A percentile compares a stretch with the other conserved stretches of the same genome.
Evolutionary conservation across 805 yeast species (phyloP).

Genomic region (Isabelozyma pseudorhagii): DNA sequence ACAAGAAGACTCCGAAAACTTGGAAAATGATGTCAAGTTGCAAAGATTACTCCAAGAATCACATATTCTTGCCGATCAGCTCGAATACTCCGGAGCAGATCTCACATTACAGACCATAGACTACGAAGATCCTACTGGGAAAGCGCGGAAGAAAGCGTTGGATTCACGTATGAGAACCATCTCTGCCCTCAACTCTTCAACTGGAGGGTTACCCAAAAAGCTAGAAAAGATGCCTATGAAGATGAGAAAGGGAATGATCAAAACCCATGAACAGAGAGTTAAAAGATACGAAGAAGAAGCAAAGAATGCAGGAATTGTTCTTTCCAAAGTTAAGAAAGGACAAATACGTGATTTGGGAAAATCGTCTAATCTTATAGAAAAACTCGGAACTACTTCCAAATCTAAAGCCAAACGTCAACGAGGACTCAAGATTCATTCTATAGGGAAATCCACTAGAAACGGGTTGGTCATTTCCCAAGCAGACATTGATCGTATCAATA

Average conservation of each 20-base stretch:
- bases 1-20: constrained; percentile 46
- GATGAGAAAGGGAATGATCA: constrained; percentile 80
- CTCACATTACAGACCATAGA: constrained; percentile 61
- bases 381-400: constrained; percentile 48
- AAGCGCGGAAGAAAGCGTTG: constrained; percentile 62
- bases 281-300: constrained; percentile 71
- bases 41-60: constrained; percentile 71
- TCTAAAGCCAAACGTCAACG: constrained; percentile 55
- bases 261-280: constrained; percentile 50
- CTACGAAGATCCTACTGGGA: constrained; percentile 63
- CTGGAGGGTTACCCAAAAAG: constrained; percentile 42
- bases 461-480: constrained; percentile 69
- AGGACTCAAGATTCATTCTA: constrained; percentile 72
- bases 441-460: constrained; percentile 75
- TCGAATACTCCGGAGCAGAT: constrained; percentile 62
- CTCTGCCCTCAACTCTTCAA: constrained; percentile 38
- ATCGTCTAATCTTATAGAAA: constrained; percentile 48
- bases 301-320: constrained; percentile 83
- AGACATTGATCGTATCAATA: constrained; percentile 55
- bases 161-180: constrained; percentile 53
- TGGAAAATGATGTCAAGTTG: constrained; percentile 68
- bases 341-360: constrained; percentile 58
- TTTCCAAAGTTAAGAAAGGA: constrained; percentile 68
- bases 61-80: constrained; percentile 50
- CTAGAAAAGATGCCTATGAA: constrained; percentile 85